These are phyloP conservation scores for Heliamphora exappendiculata DNA, from an alignment of 148 eudicot species.

Conservation along the genomic window DNA sequence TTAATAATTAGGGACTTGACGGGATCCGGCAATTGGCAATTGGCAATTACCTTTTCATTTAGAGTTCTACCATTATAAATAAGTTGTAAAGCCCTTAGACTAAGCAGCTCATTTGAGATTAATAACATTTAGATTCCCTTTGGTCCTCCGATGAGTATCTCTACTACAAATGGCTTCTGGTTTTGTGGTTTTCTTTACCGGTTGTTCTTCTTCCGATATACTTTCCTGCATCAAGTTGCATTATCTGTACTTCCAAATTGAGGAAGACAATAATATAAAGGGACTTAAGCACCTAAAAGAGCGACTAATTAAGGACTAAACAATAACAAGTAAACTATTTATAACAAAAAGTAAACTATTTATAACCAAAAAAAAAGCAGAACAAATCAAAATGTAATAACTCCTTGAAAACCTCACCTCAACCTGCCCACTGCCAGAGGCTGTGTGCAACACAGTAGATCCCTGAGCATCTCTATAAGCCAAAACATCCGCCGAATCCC, in stretches of 20 bases:
- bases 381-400: background rate
- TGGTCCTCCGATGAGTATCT: too few relatives aligned
- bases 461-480: constrained; percentile 62
- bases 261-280: background rate
- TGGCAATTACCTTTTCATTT: too few relatives aligned
- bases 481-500: constrained; percentile 48
- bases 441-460: constrained; percentile 67
- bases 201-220: too few relatives aligned
- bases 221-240: too few relatives aligned
- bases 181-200: too few relatives aligned
- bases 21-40: too few relatives aligned
- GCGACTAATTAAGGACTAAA: background rate
- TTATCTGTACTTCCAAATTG: background rate
- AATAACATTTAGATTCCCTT: too few relatives aligned
- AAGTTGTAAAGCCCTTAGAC: too few relatives aligned
- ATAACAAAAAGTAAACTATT: background rate
- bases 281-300: background rate
- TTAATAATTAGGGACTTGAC: too few relatives aligned
- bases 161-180: too few relatives aligned
- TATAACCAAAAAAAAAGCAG: background rate
- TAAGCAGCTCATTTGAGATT: too few relatives aligned
- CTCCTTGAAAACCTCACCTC: constrained; percentile 40
- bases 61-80: too few relatives aligned
- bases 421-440: constrained; percentile 70
- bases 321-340: background rate